Percentiles rank a stretch among this genome's conserved stretches.
These are phyloP conservation scores for Martiniozyma abietophila DNA, from an alignment of 805 yeast genomes.

Conservation along the genomic window DNA sequence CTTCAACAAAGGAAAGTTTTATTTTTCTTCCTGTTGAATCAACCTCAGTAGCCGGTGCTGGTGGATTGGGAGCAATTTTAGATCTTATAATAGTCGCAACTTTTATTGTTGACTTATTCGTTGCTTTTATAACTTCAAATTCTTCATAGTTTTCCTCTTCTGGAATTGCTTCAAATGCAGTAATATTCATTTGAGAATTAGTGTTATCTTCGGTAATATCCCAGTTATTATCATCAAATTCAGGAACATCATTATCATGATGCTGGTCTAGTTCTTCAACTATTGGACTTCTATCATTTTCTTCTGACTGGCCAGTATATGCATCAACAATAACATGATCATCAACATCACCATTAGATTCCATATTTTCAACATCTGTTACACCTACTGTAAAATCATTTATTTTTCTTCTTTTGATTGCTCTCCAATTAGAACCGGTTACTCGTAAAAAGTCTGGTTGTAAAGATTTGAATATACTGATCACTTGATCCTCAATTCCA, in stretches of 20 bases:
- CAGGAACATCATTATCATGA: neutral
- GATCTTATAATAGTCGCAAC: slow-evolving; percentile 39
- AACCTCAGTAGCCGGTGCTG: too few relatives aligned
- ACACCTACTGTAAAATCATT: slow-evolving; percentile 1
- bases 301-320: neutral
- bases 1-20: slow-evolving; percentile 29
- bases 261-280: slow-evolving; percentile 2
- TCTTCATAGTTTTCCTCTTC: slow-evolving; percentile 15
- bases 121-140: slow-evolving; percentile 11
- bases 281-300: slow-evolving; percentile 1
- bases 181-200: slow-evolving; percentile 15
- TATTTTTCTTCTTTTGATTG: slow-evolving; percentile 12
- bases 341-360: neutral
- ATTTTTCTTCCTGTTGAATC: slow-evolving; percentile 28
- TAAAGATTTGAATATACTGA: slow-evolving; percentile 8
- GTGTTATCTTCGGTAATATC: slow-evolving; percentile 12
- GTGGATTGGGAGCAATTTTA: too few relatives aligned
- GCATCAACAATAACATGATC: slow-evolving; percentile 2
- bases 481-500: neutral
- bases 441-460: slow-evolving; percentile 5
- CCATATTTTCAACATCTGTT: neutral
- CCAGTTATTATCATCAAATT: neutral
- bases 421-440: slow-evolving; percentile 13
- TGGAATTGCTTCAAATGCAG: neutral
- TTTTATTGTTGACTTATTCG: slow-evolving; percentile 41